A percentile compares a stretch with the other conserved stretches of the same genome.
Conservation (phyloP, 345 rosid genomes). For the Salix exigua region DNA sequence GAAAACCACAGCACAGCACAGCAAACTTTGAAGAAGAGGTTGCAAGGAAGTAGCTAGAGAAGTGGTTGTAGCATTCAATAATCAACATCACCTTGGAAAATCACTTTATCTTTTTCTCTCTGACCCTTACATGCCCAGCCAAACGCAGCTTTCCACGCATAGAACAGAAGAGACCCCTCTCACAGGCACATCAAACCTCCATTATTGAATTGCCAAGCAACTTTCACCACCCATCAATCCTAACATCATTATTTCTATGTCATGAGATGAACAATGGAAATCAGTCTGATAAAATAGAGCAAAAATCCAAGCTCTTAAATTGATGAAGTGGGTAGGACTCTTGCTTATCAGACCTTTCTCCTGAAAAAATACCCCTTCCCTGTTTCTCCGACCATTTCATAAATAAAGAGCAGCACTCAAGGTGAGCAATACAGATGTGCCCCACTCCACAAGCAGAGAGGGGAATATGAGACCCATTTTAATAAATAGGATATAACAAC, state of each 20-base stretch:
- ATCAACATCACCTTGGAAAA: background rate
- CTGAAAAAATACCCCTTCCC: conserved; percentile 14
- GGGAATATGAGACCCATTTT: conserved; percentile 17
- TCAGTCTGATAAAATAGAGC: conserved; percentile 17
- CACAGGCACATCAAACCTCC: conserved; percentile 25
- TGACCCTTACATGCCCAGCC: background rate
- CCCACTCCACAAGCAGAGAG: conserved; percentile 30
- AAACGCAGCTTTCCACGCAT: conserved; percentile 9
- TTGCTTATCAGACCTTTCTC: conserved; percentile 10
- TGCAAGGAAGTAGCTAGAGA: background rate
- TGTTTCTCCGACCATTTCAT: conserved; percentile 30
- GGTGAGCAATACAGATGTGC: conserved; percentile 27
- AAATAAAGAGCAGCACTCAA: conserved; percentile 42
- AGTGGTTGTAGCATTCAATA: conserved; percentile 4
- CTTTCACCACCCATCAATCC: conserved; percentile 45
- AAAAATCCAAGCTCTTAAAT: conserved; percentile 5
- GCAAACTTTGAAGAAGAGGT: conserved; percentile 10
- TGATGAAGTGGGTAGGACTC: conserved; percentile 11
- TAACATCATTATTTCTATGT: conserved; percentile 41
- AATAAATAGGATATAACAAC: conserved; percentile 28
- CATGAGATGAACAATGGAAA: conserved; percentile 37
- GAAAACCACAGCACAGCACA: conserved; percentile 18
- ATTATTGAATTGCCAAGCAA: conserved; percentile 41
- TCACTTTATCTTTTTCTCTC: conserved; percentile 12
- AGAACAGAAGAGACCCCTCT: conserved; percentile 16